Base-by-base conservation (phyloP, 345 rosid species). In the Atalantia buxifolia region DNA sequence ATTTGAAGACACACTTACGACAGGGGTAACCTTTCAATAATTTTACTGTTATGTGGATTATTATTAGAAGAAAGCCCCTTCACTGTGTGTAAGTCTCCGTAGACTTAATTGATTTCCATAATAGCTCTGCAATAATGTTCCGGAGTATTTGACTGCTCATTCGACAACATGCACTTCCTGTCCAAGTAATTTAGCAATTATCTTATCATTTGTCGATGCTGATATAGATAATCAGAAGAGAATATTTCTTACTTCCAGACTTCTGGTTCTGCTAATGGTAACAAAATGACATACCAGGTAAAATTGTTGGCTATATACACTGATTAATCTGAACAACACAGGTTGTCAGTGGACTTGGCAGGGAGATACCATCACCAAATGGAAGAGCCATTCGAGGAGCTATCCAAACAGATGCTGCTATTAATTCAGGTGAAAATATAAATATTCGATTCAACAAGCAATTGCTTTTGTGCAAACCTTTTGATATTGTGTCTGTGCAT, bases 291-390 rank as follows among this genome's bases (percentile, higher is more conserved):
- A 28, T 63, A 36, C 33, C 22, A n/a, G 62, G 4, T 12, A 69
- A 70, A 57, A 59, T 22, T 61, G 69, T 53, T 42, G 27, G 9
- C 35, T 30, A 13, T 38, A 42, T 59, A 22, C 31, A 9, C 14
- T 35, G 24, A 56, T 24, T 59, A 5, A 10, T 63, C 69, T 30
- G 33, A 66, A 53, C 72, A 24, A 45, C 71, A 74, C 84, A 95
- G 98, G 97, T 93, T 62, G 91, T 96, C 76, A 93, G 99, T 71
- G 99, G 98, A 27, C 78, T 93, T 66, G 94, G 97, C 76, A 80
- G 97, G 87, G 93, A 93, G 91, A 91, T 92, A 74, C 95, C 97
- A 35, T 92, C 95, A 40, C 95, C 99, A 50, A 90, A 86, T 81
- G 98, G 98, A 30, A 83, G 88, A 33, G 92, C 94, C 69, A 93